A percentile compares a stretch with the other conserved stretches of the same genome.
phyloP scores from a whole-genome alignment of 495 filamentous ascomycete species.

The Daldinia caldariorum region DNA sequence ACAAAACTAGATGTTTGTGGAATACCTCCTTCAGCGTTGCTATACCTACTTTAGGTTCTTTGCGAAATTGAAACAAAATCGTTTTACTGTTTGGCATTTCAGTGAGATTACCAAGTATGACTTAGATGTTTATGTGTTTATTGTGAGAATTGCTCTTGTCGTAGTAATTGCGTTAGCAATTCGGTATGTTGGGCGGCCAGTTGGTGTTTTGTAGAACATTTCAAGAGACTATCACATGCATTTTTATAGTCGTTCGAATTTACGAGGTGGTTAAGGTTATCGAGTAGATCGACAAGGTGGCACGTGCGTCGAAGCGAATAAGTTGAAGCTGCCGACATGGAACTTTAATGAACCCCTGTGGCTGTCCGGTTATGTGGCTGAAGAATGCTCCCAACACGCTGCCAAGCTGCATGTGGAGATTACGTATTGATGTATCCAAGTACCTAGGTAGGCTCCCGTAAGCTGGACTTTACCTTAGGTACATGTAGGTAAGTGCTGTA shows the following conservation, averaged over 20 bases:
- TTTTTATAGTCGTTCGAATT: not conserved
- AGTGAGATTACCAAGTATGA: too few relatives aligned
- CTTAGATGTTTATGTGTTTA: too few relatives aligned
- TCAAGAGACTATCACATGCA: not conserved
- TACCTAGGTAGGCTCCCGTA: not conserved
- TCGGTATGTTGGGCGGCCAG: too few relatives aligned
- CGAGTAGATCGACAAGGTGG: not conserved
- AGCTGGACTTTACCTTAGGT: not conserved
- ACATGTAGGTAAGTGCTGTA: not conserved
- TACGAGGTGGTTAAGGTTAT: too few relatives aligned
- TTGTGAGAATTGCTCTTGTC: too few relatives aligned
- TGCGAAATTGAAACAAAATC: too few relatives aligned
- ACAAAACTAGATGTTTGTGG: too few relatives aligned
- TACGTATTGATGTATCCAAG: not conserved
- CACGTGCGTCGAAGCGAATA: not conserved
- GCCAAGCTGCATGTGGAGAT: not conserved
- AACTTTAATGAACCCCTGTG: conserved; percentile 2
- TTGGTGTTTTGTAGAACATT: not conserved
- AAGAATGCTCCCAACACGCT: not conserved
- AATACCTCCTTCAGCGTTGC: too few relatives aligned
- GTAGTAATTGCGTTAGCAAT: too few relatives aligned
- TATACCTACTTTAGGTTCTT: too few relatives aligned
- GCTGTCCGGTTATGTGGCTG: not conserved
- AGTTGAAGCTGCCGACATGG: too few relatives aligned
- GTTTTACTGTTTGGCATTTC: too few relatives aligned